Evolutionary conservation across 2,329 filamentous ascomycete genomes (phyloP).

Genomic region (Diplocarpon mali): DNA sequence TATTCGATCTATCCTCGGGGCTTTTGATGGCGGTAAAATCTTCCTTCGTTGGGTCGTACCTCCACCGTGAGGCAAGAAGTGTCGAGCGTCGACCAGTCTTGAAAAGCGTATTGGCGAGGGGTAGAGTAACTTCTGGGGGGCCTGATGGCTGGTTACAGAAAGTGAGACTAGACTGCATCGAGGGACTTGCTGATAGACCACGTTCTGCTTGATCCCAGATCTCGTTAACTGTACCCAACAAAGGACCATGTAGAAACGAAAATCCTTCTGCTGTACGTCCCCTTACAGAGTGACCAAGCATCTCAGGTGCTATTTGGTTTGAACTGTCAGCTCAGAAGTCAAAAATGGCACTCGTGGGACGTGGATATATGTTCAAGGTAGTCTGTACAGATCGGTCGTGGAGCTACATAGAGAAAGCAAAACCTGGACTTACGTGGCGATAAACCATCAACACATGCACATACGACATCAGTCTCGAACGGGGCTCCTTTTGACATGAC

Average conservation of each 20-base stretch:
- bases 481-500: background rate
- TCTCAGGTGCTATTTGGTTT: no score
- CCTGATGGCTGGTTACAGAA: constrained; percentile 5
- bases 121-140: constrained; percentile 33
- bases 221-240: constrained; percentile 33
- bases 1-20: constrained; percentile 11
- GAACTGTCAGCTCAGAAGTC: no score
- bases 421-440: constrained; percentile 20
- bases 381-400: no score
- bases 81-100: constrained; percentile 55
- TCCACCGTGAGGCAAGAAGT: constrained; percentile 37
- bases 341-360: no score
- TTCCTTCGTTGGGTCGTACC: background rate
- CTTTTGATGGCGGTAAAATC: constrained; percentile 8
- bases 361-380: no score
- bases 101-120: constrained; percentile 70
- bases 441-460: constrained; percentile 46
- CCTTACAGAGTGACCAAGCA: background rate
- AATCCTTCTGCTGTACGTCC: constrained; percentile 32
- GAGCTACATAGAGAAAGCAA: no score
- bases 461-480: constrained; percentile 35
- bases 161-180: constrained; percentile 16
- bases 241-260: constrained; percentile 38
- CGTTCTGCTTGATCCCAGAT: constrained; percentile 30
- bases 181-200: background rate